Percentiles rank a stretch among this genome's conserved stretches.
Conservation (phyloP, 192 early-diverging fungal genomes). For the Mortierella alpina region DNA sequence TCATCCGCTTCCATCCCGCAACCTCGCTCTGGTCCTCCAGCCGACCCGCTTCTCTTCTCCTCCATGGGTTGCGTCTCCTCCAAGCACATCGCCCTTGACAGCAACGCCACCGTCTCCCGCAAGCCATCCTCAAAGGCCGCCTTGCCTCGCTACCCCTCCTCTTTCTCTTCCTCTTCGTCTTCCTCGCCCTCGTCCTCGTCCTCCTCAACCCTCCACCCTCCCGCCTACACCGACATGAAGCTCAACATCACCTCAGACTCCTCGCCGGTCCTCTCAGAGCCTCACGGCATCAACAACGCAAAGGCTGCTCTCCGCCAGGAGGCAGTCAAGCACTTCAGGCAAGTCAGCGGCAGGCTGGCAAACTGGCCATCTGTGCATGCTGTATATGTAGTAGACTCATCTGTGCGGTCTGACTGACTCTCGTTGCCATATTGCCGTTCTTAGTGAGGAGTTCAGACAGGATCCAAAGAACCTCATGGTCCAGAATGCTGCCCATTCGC, state of each 20-base stretch:
- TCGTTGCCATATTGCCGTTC: not conserved
- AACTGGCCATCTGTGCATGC: not conserved
- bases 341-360: not conserved
- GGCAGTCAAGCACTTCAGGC: conserved; percentile 26
- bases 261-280: conserved; percentile 34
- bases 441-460: conserved; percentile 59
- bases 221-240: conserved; percentile 51
- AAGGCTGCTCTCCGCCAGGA: conserved; percentile 35
- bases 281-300: conserved; percentile 31
- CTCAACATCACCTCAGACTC: conserved; percentile 14
- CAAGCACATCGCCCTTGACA: conserved; percentile 33
- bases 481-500: conserved; percentile 70
- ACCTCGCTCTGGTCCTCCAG: too few relatives aligned
- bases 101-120: conserved; percentile 24
- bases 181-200: not conserved
- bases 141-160: conserved; percentile 16
- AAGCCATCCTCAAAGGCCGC: conserved; percentile 4
- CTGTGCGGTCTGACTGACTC: not conserved
- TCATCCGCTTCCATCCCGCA: too few relatives aligned
- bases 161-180: not conserved
- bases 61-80: conserved; percentile 47
- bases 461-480: conserved; percentile 78
- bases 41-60: not conserved
- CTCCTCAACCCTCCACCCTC: conserved; percentile 9
- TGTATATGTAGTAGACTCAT: too few relatives aligned